Evolutionary conservation across 306 rosid genomes (phyloP), one percentile per base, ranked within the genome.

Genomic region (Lathyrus oleraceus): DNA sequence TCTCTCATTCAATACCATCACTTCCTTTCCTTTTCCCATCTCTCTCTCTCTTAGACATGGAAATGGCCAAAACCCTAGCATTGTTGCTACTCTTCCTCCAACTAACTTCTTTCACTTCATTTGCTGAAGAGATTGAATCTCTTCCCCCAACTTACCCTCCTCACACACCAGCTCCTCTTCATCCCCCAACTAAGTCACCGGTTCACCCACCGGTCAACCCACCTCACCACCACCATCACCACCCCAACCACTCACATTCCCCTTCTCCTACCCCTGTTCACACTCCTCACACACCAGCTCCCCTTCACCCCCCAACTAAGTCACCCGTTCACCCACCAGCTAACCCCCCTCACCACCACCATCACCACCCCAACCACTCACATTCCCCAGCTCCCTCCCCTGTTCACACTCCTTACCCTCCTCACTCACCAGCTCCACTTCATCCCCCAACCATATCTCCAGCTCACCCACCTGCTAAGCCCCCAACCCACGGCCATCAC

Each of bases 181-280:
- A 58, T 3, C 42, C 77, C 4, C 78, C 78, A 27, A 5, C 56
- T 1, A 13, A 19, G 5, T 17, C 76, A 27, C 67, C 68, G 1
- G 45, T 52, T 12, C 66, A 67, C 72, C 62, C 86, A 10, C 67
- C 67, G 2, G 64, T 48, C 0, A 52, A 72, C 3, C 39, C 82
- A 2, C 79, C 81, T 71, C 77, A 74, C 76, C 75, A 81, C 81
- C 78, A 74, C 78, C 78, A 78, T 81, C 77, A 69, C 78, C 79
- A 53, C 14, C 80, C 68, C 66, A 77, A 38, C 10, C 75, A 62
- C 67, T 48, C 86, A 27, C 73, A 57, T 15, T 71, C 82, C 3
- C 82, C 87, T 2, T 69, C 79, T 0, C 73, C 78, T 2, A 4
- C 70, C 4, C 69, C 62, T 52, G 15, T 25, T 23, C 60, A 52